Evolutionary conservation across 2,329 filamentous ascomycete species (phyloP).

Genomic region (Chrysoporthe cubensis): DNA sequence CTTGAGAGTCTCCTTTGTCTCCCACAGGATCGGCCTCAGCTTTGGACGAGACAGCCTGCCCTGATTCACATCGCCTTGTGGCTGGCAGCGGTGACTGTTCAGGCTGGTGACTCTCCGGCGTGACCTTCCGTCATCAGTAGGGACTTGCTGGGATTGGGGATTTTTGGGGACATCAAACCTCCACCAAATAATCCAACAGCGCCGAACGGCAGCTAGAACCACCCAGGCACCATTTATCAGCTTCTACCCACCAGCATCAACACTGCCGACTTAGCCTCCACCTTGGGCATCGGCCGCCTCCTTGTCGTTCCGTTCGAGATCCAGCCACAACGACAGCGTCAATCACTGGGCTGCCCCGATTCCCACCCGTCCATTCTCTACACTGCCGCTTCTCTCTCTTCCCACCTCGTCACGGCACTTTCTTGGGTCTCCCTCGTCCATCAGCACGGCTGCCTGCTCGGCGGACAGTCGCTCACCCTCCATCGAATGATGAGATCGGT

Average conservation of each 20-base stretch:
- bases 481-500: slow-evolving; percentile 29
- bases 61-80: neutral
- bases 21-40: neutral
- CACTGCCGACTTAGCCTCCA: slow-evolving; percentile 4
- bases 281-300: slow-evolving; percentile 26
- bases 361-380: slow-evolving; percentile 9
- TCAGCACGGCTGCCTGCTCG: slow-evolving; percentile 25
- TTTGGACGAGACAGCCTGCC: neutral
- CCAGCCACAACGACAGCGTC: neutral
- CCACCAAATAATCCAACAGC: slow-evolving; percentile 5
- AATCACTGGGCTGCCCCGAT: slow-evolving; percentile 11
- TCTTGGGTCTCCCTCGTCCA: neutral
- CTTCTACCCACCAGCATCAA: slow-evolving; percentile 2
- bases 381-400: neutral
- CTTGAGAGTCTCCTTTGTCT: neutral
- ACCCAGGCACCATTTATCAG: neutral
- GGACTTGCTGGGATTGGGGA: slow-evolving; percentile 6
- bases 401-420: slow-evolving; percentile 6
- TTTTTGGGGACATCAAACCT: slow-evolving; percentile 10
- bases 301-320: slow-evolving; percentile 14
- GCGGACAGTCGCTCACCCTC: slow-evolving; percentile 19
- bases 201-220: neutral
- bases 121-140: slow-evolving; percentile 14
- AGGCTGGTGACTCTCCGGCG: neutral
- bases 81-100: neutral